Conservation (phyloP, 2,329 filamentous ascomycete genomes). For the Colletotrichum brevisporum region DNA sequence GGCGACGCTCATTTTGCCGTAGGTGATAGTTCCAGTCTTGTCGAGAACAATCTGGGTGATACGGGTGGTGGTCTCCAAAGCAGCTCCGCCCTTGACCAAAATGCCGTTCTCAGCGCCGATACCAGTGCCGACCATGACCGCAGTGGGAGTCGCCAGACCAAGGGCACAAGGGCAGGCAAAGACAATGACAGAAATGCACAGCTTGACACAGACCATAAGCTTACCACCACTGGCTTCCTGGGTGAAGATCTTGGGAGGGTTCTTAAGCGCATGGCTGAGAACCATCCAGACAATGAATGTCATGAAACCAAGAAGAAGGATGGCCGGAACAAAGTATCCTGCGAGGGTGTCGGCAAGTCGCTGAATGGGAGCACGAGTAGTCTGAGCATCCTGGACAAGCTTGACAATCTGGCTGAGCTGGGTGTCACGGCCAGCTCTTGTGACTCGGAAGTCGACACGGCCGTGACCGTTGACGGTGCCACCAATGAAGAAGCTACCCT, state of each 20-base stretch:
- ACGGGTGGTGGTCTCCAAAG: constrained; percentile 90
- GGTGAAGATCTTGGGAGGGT: constrained; percentile 92
- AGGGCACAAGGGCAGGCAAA: constrained; percentile 98
- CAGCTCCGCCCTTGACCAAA: constrained; percentile 95
- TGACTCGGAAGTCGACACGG: constrained; percentile 92
- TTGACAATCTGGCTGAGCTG: constrained; percentile 98
- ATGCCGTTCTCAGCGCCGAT: constrained; percentile 96
- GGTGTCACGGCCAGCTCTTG: constrained; percentile 91
- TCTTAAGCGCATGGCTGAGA: constrained; percentile 84
- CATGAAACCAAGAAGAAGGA: constrained; percentile 84
- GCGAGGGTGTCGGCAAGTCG: constrained; percentile 91
- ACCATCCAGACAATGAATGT: constrained; percentile 97
- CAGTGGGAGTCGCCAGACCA: constrained; percentile 95
- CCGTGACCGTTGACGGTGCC: constrained; percentile 97
- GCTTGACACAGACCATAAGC: constrained; percentile 95
- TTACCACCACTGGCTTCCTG: constrained; percentile 87
- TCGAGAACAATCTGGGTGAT: constrained; percentile 92
- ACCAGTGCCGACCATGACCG: constrained; percentile 99
- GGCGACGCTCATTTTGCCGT: constrained; percentile 95
- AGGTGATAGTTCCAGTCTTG: constrained; percentile 95
- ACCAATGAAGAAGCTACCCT: constrained; percentile 85
- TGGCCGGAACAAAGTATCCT: constrained; percentile 93
- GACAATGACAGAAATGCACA: constrained; percentile 98
- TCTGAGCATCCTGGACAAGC: constrained; percentile 98
- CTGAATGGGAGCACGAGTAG: constrained; percentile 93